Base-by-base conservation (phyloP, 345 rosid species). In the Sonneratia alba region DNA sequence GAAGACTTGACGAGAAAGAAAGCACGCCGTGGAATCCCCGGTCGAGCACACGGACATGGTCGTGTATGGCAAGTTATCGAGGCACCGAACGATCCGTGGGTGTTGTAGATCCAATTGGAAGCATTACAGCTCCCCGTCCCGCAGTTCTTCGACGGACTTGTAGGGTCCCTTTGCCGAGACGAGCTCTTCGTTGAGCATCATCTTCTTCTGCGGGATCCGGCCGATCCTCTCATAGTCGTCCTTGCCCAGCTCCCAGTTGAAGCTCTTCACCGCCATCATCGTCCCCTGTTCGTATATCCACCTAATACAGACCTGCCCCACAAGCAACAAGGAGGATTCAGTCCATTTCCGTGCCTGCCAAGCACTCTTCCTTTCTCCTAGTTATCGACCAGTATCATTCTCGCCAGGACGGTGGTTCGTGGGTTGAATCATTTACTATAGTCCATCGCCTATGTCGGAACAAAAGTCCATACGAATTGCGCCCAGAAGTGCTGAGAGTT, bases 221-320 rank as follows among this genome's bases (percentile, higher is more conserved):
- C 42, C 40, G 32, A 74, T 78, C 68, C 53, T 49, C 7, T 71
- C 21, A 14, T 38, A 1, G 3, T 78, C 81, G 59, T 71, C 81
- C 7, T 32, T 36, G 43, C 59, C 70, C 7, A 78, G 70, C 37
- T 63, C 66, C 81, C 75, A 71, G 67, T 73, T 66, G 70, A 77
- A 77, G 74, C 80, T 77, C 68, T 73, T 77, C 61, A 42, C 76
- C 21, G 69, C 45, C 43, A 73, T 12, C 47, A 55, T 77, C 27
- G 37, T 76, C 9, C 75, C 76, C 69, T 77, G 73, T 42, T 72
- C 59, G 59, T 77, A 70, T 53, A 45, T 49, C 80, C 77, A 77
- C 67, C 74, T 70, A 37, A 76, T 62, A 47, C 71, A 71, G 15
- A 76, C 70, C 73, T 75, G 71, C 73, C 32, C 53, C 18, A 36